Percentiles rank a stretch among this genome's conserved stretches.
Conservation (phyloP, 2,329 filamentous ascomycete species). For the Elsinoe arachidis region DNA sequence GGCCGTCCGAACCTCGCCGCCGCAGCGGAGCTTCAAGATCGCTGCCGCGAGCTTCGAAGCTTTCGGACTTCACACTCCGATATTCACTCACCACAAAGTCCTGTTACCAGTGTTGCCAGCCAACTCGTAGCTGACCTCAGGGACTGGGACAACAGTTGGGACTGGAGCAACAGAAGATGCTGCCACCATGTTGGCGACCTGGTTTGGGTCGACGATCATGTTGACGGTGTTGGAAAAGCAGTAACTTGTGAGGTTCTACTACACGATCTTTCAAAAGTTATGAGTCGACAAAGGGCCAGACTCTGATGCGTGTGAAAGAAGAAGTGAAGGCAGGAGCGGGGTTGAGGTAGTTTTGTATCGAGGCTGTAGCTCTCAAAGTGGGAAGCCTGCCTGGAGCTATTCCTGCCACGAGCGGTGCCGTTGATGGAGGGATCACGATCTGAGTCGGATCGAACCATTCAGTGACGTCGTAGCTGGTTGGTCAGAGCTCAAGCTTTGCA, state of each 20-base stretch:
- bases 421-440: conserved; percentile 12
- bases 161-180: conserved; percentile 24
- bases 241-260: not conserved
- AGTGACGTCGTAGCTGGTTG: conserved; percentile 11
- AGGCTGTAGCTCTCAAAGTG: not conserved
- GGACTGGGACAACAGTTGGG: conserved; percentile 36
- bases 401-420: not conserved
- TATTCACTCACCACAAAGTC: conserved; percentile 35
- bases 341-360: conserved; percentile 13
- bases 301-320: not conserved
- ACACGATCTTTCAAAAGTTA: not conserved
- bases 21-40: not conserved
- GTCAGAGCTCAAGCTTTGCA: conserved; percentile 12
- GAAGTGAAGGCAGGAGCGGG: conserved; percentile 2
- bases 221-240: conserved; percentile 20
- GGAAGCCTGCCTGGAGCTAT: conserved; percentile 3
- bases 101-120: conserved; percentile 35
- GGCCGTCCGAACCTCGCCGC: not conserved
- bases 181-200: conserved; percentile 32
- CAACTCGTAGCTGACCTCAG: conserved; percentile 33
- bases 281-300: conserved; percentile 5
- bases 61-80: not conserved
- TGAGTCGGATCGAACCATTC: conserved; percentile 2
- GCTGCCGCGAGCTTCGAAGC: not conserved
- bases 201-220: conserved; percentile 40